These are phyloP conservation scores for Penicillium soppii DNA, from an alignment of 495 filamentous ascomycete genomes.

Conservation along the genomic window DNA sequence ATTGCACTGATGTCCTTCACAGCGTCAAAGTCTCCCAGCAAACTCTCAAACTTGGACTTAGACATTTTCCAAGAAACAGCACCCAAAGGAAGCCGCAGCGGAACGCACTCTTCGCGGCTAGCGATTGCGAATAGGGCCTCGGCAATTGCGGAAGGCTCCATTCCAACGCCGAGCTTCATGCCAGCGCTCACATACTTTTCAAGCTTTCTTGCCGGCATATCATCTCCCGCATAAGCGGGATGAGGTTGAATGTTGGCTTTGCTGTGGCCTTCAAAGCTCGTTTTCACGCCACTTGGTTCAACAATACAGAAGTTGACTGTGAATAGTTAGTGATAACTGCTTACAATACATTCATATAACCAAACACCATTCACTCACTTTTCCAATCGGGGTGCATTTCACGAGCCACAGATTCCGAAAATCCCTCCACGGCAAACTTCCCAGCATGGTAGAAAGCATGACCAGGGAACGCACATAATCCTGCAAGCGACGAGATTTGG, in stretches of 20 bases:
- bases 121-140: constrained; percentile 37
- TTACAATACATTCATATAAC: neutral
- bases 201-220: constrained; percentile 35
- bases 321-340: neutral
- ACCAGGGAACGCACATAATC: constrained; percentile 43
- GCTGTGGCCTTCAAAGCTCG: constrained; percentile 36
- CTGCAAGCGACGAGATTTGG: constrained; percentile 55
- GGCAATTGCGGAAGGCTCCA: constrained; percentile 35
- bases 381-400: constrained; percentile 54
- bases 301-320: constrained; percentile 46
- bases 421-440: constrained; percentile 57
- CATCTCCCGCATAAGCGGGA: constrained; percentile 37
- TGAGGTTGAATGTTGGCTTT: constrained; percentile 16
- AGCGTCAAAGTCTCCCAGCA: constrained; percentile 32
- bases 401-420: constrained; percentile 51
- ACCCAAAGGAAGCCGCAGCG: constrained; percentile 45
- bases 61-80: constrained; percentile 38
- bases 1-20: constrained; percentile 18
- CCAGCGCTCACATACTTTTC: constrained; percentile 31
- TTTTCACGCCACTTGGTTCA: constrained; percentile 53
- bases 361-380: constrained; percentile 22
- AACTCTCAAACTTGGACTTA: constrained; percentile 7
- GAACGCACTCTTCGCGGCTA: constrained; percentile 32
- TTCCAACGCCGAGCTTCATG: constrained; percentile 28
- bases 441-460: constrained; percentile 54